Evolutionary conservation across 495 filamentous ascomycete species (phyloP).

Genomic region (Neurospora sp.): DNA sequence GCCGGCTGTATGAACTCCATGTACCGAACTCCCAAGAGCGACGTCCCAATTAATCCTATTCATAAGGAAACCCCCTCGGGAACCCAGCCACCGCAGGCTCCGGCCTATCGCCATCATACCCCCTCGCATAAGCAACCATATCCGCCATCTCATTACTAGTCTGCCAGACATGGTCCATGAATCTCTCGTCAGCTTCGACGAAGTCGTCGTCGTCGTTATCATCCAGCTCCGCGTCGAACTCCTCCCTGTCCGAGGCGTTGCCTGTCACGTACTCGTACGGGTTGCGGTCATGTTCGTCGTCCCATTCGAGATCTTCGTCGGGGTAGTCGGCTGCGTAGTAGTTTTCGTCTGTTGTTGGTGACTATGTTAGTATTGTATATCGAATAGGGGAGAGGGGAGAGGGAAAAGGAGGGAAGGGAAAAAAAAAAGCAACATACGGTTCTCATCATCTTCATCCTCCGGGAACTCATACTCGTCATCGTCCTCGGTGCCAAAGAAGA

Average conservation of each 20-base stretch:
- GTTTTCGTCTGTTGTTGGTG: slow-evolving; percentile 28
- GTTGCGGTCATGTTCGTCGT: slow-evolving; percentile 39
- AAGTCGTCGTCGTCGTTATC: slow-evolving; percentile 25
- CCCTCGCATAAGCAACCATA: neutral
- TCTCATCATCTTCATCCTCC: slow-evolving; percentile 48
- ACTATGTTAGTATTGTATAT: neutral
- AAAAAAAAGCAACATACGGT: slow-evolving; percentile 14
- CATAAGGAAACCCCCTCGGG: neutral
- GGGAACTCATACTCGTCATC: slow-evolving; percentile 37
- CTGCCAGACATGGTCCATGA: slow-evolving; percentile 1
- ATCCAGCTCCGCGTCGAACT: slow-evolving; percentile 18
- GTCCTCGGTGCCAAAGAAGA: slow-evolving; percentile 37
- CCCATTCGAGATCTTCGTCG: slow-evolving; percentile 45
- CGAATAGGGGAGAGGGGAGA: neutral
- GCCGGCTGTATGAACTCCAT: too few relatives aligned
- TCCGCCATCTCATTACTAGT: neutral
- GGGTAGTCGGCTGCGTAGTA: slow-evolving; percentile 46
- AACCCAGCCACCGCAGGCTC: neutral
- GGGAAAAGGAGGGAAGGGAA: neutral
- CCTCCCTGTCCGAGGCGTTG: slow-evolving; percentile 38
- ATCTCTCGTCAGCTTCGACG: slow-evolving; percentile 4
- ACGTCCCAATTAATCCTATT: neutral
- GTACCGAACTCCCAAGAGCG: neutral
- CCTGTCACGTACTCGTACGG: slow-evolving; percentile 34
- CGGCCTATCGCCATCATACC: neutral